phyloP scores from a whole-genome alignment of 768 basidiomycete genomes.

The Calocera cornea region DNA sequence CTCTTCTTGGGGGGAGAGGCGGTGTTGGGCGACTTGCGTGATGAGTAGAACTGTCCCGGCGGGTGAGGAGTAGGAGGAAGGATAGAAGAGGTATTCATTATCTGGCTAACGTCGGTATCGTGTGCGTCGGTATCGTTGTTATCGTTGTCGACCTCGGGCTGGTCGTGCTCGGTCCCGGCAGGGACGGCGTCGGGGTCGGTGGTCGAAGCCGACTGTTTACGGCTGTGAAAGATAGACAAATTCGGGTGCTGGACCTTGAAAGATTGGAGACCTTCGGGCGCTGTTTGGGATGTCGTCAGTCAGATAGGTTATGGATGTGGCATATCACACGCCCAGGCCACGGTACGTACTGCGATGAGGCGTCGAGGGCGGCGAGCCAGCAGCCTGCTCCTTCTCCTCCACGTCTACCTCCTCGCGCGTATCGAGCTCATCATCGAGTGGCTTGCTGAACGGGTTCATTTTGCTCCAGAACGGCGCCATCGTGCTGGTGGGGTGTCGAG shows the following conservation, averaged over 20 bases:
- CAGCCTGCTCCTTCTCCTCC: neutral
- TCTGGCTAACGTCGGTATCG: neutral
- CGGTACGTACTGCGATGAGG: neutral
- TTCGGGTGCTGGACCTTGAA: neutral
- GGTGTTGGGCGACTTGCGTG: neutral
- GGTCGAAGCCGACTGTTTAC: neutral
- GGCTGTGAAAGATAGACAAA: neutral
- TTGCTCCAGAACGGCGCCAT: conserved; percentile 1
- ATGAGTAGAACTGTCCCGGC: neutral
- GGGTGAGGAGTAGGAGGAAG: neutral
- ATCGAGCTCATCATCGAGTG: neutral
- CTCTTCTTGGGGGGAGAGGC: neutral
- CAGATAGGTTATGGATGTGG: neutral
- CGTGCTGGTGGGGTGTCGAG: neutral
- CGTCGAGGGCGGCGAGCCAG: neutral
- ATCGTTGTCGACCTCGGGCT: neutral
- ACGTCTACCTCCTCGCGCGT: neutral
- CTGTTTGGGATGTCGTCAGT: neutral
- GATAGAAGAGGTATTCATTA: neutral
- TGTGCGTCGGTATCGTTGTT: neutral
- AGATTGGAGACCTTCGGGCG: neutral
- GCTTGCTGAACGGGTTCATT: neutral
- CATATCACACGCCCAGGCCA: neutral
- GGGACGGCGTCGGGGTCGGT: neutral
- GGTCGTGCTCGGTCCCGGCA: neutral